Percentiles rank a stretch among this genome's conserved stretches.
Evolutionary conservation across 768 basidiomycete genomes (phyloP).

Genomic region (Ephemerocybe angulata): DNA sequence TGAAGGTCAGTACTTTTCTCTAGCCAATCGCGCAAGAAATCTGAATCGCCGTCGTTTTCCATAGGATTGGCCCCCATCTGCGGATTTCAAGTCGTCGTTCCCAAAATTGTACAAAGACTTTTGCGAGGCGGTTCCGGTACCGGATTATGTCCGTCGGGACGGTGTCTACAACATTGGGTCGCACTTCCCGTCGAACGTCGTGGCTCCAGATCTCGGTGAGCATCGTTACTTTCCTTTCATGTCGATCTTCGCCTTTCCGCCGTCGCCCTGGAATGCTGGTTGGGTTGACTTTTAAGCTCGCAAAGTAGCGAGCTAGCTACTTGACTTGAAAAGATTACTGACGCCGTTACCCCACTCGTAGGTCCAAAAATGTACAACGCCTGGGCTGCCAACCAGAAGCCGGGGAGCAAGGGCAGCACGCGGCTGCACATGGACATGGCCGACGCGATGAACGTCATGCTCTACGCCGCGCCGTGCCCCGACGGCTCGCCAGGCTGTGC

Average conservation of each 20-base stretch:
- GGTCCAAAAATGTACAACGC: slow-evolving; percentile 97
- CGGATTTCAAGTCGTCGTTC: slow-evolving; percentile 79
- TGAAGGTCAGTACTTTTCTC: slow-evolving; percentile 52
- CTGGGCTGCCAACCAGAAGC: slow-evolving; percentile 62
- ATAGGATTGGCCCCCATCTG: slow-evolving; percentile 90
- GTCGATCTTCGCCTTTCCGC: neutral
- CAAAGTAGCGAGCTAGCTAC: neutral
- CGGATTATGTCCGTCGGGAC: slow-evolving; percentile 86
- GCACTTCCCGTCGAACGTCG: slow-evolving; percentile 77
- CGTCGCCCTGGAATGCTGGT: neutral
- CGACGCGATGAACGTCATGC: slow-evolving; percentile 91
- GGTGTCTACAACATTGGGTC: slow-evolving; percentile 86
- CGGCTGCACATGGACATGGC: slow-evolving; percentile 94
- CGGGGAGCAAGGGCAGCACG: slow-evolving; percentile 80
- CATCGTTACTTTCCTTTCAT: slow-evolving; percentile 8
- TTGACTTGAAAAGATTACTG: neutral
- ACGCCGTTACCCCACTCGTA: slow-evolving; percentile 24
- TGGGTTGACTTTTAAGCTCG: neutral
- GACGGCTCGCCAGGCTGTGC: slow-evolving; percentile 75
- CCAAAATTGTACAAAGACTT: slow-evolving; percentile 89
- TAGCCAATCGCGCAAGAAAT: neutral
- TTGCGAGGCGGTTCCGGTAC: slow-evolving; percentile 75
- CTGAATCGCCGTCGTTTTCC: neutral
- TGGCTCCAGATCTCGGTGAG: slow-evolving; percentile 78
- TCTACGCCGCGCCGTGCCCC: slow-evolving; percentile 54